Conservation (phyloP, 345 rosid genomes). For the Alliaria petiolata region DNA sequence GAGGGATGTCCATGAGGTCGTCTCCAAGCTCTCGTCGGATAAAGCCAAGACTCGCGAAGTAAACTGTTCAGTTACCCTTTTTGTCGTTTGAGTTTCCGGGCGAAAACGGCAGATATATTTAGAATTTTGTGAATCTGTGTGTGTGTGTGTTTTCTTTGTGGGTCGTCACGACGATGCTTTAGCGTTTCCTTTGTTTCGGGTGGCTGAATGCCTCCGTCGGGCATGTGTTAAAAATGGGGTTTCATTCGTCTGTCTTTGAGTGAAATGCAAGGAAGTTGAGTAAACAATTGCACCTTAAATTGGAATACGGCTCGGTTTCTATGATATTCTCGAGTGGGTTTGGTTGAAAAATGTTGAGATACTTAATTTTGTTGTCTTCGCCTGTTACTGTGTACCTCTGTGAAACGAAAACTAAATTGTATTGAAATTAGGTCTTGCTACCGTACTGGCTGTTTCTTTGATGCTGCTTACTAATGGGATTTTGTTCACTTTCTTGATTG, state of each 20-base stretch:
- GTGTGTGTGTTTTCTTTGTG: background rate
- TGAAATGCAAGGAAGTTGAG: background rate
- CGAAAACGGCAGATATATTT: background rate
- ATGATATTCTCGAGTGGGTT: background rate
- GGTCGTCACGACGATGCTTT: background rate
- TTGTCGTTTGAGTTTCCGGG: slow-evolving; percentile 17
- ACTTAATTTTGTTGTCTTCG: background rate
- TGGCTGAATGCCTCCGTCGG: background rate
- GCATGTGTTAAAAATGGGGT: background rate
- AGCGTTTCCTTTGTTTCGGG: background rate
- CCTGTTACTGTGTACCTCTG: slow-evolving; percentile 1
- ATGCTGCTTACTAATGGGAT: background rate
- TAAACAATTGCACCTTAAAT: background rate
- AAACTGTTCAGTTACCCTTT: slow-evolving; percentile 11
- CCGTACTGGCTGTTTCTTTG: background rate
- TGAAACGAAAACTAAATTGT: background rate
- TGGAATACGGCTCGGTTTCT: background rate
- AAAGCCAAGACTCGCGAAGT: slow-evolving; percentile 88
- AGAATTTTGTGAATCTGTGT: background rate
- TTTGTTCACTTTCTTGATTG: background rate
- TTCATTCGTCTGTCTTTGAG: background rate
- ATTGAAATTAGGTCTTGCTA: background rate
- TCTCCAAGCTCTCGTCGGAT: slow-evolving; percentile 85
- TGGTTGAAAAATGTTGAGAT: background rate
- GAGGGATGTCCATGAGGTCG: slow-evolving; percentile 74